These are phyloP conservation scores for Globisporangium yorkense DNA, from an alignment of 352 stramenopile species.

Conservation along the genomic window DNA sequence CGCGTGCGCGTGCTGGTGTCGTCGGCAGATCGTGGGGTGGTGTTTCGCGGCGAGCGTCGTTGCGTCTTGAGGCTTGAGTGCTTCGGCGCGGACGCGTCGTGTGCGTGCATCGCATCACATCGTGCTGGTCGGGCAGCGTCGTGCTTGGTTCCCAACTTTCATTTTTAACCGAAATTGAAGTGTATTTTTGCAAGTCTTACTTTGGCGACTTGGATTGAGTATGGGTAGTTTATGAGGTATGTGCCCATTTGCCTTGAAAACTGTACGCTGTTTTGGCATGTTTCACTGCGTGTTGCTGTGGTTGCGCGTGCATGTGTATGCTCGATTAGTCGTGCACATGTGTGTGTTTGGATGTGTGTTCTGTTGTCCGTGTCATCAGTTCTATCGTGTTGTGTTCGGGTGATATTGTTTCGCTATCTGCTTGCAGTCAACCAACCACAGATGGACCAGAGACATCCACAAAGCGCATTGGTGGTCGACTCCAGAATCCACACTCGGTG, in stretches of 20 bases:
- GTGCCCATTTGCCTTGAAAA: neutral
- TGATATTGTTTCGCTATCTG: no score
- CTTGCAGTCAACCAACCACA: no score
- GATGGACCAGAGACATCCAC: no score
- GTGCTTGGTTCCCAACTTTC: neutral
- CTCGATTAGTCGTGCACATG: no score
- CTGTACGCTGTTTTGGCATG: neutral
- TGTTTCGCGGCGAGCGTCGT: neutral
- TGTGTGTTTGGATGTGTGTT: no score
- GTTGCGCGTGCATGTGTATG: no score
- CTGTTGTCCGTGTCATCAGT: no score
- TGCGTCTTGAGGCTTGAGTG: slow-evolving; percentile 45
- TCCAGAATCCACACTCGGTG: no score
- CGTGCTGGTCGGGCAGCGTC: neutral
- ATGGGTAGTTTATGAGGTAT: no score
- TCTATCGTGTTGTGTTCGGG: no score
- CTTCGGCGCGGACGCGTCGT: slow-evolving; percentile 23
- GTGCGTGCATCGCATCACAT: neutral
- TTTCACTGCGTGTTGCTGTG: no score
- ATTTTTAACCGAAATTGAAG: slow-evolving; percentile 10
- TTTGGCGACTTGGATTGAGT: neutral
- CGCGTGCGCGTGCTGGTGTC: neutral
- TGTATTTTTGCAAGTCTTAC: neutral
- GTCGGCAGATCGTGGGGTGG: slow-evolving; percentile 22
- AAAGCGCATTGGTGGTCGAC: no score